Evolutionary conservation across 78 protist genomes (phyloP).

Genomic region (Planoprotostelium fungivorum): DNA sequence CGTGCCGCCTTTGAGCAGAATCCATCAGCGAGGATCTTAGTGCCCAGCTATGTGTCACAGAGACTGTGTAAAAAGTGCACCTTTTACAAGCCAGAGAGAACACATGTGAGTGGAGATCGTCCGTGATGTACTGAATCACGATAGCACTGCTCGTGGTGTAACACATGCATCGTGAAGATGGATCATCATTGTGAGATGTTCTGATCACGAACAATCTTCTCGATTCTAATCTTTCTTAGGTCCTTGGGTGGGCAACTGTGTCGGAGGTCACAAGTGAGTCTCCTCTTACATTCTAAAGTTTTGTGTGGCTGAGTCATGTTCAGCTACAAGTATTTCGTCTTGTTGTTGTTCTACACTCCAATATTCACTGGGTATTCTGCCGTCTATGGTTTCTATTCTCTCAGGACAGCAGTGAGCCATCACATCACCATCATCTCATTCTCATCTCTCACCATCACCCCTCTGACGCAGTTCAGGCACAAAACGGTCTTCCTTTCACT

Average conservation of each 20-base stretch:
- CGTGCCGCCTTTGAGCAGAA: not conserved
- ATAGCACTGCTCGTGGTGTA: not conserved
- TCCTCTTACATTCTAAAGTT: not conserved
- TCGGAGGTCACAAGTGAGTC: not conserved
- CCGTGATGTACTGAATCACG: too few species aligned
- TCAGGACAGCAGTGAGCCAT: not conserved
- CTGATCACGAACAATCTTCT: too few species aligned
- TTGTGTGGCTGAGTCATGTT: not conserved
- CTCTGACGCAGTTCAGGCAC: not conserved
- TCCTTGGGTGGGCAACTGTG: not conserved
- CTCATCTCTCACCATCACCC: not conserved
- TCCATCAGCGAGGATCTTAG: not conserved
- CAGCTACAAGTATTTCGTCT: not conserved
- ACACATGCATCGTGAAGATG: not conserved
- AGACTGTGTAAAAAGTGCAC: not conserved
- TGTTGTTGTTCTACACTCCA: not conserved
- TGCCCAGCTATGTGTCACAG: not conserved
- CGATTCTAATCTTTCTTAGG: too few species aligned
- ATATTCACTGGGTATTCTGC: not conserved
- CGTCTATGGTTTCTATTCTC: not conserved
- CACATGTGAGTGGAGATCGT: not conserved
- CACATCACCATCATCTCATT: not conserved
- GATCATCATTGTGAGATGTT: not conserved
- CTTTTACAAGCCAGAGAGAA: not conserved
- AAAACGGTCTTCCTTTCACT: not conserved